Base-by-base conservation (phyloP, 1,139 yeast species). In the Hanseniaspora uvarum region DNA sequence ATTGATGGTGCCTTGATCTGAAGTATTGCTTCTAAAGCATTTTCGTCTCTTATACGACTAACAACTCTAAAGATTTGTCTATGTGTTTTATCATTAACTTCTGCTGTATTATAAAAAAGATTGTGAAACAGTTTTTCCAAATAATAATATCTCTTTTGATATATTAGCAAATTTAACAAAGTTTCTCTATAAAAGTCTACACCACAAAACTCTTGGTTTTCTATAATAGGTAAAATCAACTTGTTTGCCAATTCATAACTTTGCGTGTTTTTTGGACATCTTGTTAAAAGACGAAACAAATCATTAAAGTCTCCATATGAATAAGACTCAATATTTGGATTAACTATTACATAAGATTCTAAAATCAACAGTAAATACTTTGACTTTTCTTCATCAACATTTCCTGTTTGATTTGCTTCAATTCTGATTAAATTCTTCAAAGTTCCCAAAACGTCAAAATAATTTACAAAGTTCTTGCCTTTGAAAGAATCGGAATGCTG, bases 201-300 rank as follows among this genome's bases (percentile, higher is more conserved):
- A 18, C 36, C 21, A 5, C 37, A 24, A 28, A 34, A 50, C 6
- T 34, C 43, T 23, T 43, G 19, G 10, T 37, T 19, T n/a, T 50
- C 44, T n/a, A 50, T 14, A 14, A 50, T 39, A 21, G 53, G 53
- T 4, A 43, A 10, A 16, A 50, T 28, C n/a, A 50, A 18, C n/a
- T 43, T 50, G 33, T 34, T 43, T 14, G 53, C 38, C 21, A 49
- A 12, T 33, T 41, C 36, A 16, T 18, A 43, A 11, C 36, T 30
- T 28, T 43, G 34, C 1, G 34, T 12, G 7, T 18, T 18, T 30
- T 43, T 43, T 7, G 31, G 26, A 19, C 46, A 43, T 43, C 36
- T 43, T 26, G 23, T 14, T 12, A 43, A 19, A 12, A 43, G 5
- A 11, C 14, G 16, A 14, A 28, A 43, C 11, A 43, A 5, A 19